Percentiles rank a stretch among this genome's conserved stretches.
phyloP scores from a whole-genome alignment of 2,329 filamentous ascomycete genomes.

The Penicillium carneum region DNA sequence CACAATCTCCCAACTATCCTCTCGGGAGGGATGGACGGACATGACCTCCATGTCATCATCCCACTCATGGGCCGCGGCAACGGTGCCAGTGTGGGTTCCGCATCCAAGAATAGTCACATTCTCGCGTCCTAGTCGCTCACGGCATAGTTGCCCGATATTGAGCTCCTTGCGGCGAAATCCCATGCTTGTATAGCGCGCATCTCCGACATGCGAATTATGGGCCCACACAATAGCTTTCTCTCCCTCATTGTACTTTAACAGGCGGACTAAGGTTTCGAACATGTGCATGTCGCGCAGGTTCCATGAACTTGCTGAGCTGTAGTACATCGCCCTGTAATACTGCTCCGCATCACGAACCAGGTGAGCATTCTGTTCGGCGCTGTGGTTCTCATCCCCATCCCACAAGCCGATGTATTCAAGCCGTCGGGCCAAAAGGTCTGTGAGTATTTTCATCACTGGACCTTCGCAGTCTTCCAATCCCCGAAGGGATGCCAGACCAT shows the following conservation, averaged over 20 bases:
- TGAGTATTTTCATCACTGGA: constrained; percentile 56
- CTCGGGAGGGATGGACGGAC: constrained; percentile 55
- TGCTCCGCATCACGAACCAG: constrained; percentile 59
- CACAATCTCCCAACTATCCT: constrained; percentile 59
- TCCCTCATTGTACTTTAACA: constrained; percentile 53
- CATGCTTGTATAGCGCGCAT: constrained; percentile 62
- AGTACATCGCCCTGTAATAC: constrained; percentile 63
- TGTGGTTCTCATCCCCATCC: constrained; percentile 59
- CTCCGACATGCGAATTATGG: constrained; percentile 62
- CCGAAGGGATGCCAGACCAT: constrained; percentile 55
- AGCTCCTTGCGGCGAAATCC: constrained; percentile 54
- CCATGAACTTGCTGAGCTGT: constrained; percentile 59
- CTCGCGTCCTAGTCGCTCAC: constrained; percentile 52
- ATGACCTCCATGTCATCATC: constrained; percentile 61
- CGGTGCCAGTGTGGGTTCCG: constrained; percentile 60
- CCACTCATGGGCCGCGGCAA: constrained; percentile 61
- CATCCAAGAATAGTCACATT: constrained; percentile 58
- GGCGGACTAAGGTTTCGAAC: constrained; percentile 57
- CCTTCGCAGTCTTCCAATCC: constrained; percentile 58
- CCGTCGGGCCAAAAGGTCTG: constrained; percentile 53
- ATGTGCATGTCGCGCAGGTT: constrained; percentile 62
- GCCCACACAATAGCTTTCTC: constrained; percentile 62
- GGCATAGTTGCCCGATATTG: constrained; percentile 63
- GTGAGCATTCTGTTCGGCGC: constrained; percentile 60
- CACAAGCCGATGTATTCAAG: constrained; percentile 49